Base-by-base conservation (phyloP, 768 basidiomycete genomes). In the Psilocybe cyanescens region DNA sequence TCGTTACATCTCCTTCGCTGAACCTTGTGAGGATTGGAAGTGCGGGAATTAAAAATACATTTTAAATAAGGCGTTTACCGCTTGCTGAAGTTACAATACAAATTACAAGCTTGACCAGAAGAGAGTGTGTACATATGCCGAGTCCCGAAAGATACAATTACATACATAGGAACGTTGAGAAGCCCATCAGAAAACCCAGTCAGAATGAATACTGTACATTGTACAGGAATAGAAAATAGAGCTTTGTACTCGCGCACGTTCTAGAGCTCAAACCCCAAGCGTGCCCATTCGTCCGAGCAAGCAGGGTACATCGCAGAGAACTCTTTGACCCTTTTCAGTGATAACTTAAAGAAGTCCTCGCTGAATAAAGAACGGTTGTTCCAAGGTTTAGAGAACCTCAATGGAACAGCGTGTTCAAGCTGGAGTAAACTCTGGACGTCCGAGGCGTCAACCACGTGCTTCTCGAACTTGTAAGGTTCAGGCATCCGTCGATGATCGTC, bases 401-500 rank as follows among this genome's bases (percentile, higher is more conserved):
- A 61, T 44, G 67, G 59, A 4, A 61, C 65, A 24, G 60, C 60
- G 19, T 68, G 61, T 47, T 64, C 58, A 56, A 76, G 62, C n/a
- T 65, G 67, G 30, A 77, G 61, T 24, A 78, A 51, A 14, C 61
- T 60, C 51, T 66, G 68, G 16, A 79, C 66, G 48, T 67, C 66
- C 31, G 59, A 70, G 14, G 71, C 76, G 56, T 78, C 77, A 29
- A 69, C 70, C 3, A 41, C 49, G 61, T 73, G 71, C 57, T 76
- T 75, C 14, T 57, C 62, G 24, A 64, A 69, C 58, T 77, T 73
- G 61, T 73, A 68, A 30, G 60, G 47, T 59, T 78, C 72, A 2
- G 67, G 64, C 60, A 76, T 71, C 1, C 59, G 62, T 28, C 74
- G 63, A 56, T 79, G 79, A 63, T 80, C 77, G 12, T 72, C 62